Evolutionary conservation across 345 rosid genomes (phyloP).

Genomic region (Brassica cretica): DNA sequence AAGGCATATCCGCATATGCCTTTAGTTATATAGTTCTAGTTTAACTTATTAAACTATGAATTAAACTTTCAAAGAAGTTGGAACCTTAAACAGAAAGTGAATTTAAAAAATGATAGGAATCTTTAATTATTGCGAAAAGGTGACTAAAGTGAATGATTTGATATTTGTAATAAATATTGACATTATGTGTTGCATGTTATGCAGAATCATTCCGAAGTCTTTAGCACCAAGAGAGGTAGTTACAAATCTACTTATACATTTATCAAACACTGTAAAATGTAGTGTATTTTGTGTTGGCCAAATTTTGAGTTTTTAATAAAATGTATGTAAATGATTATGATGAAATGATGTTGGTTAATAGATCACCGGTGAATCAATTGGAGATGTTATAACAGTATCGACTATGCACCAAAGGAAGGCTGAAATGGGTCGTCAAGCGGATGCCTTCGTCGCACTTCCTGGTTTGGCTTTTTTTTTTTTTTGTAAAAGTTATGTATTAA

Average conservation of each 20-base stretch:
- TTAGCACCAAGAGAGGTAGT: slow-evolving; percentile 80
- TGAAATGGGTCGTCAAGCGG: slow-evolving; percentile 88
- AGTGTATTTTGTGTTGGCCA: neutral
- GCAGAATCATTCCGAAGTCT: slow-evolving; percentile 82
- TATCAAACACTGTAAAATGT: neutral
- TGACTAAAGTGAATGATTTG: neutral
- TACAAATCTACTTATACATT: neutral
- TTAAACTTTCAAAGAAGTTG: neutral
- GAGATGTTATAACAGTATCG: slow-evolving; percentile 79
- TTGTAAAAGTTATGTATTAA: neutral
- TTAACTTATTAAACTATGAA: neutral
- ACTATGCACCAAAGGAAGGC: slow-evolving; percentile 95
- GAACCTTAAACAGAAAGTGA: slow-evolving; percentile 7
- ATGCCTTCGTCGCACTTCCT: slow-evolving; percentile 93
- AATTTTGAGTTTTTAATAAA: neutral
- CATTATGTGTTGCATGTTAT: slow-evolving; percentile 25
- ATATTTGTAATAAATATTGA: neutral
- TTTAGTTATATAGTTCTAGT: neutral
- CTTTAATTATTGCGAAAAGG: slow-evolving; percentile 15
- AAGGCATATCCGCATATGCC: slow-evolving; percentile 24
- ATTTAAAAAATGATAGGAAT: neutral
- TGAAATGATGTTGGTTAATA: slow-evolving; percentile 28
- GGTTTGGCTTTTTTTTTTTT: slow-evolving; percentile 41
- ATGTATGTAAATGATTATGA: slow-evolving; percentile 14
- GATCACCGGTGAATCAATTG: slow-evolving; percentile 80